A percentile compares a stretch with the other conserved stretches of the same genome.
Evolutionary conservation across 257 asterid genomes (phyloP).

Genomic region (Capsicum chinense): DNA sequence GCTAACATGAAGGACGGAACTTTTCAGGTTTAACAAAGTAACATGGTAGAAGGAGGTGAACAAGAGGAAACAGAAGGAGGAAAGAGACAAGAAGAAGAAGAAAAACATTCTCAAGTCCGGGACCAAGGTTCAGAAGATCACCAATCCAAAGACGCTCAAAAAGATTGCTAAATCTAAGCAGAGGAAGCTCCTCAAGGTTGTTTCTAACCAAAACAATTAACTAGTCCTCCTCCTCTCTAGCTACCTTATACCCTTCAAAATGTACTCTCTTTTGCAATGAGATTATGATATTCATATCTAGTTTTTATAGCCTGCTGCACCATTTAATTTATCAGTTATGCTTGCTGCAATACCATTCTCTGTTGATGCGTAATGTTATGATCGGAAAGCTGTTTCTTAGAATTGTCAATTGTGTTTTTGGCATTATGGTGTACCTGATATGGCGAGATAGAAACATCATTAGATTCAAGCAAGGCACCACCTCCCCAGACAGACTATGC

Average conservation of each 20-base stretch:
- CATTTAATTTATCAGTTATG: too few species aligned
- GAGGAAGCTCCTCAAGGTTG: conserved; percentile 70
- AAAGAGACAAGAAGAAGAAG: conserved; percentile 77
- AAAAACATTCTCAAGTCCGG: conserved; percentile 73
- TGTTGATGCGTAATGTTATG: neutral
- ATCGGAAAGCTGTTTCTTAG: neutral
- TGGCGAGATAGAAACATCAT: too few species aligned
- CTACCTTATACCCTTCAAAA: neutral
- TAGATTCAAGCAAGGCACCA: too few species aligned
- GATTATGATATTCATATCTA: too few species aligned
- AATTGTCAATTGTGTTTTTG: too few species aligned
- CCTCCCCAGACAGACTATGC: too few species aligned
- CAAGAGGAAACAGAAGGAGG: conserved; percentile 72
- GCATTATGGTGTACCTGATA: too few species aligned
- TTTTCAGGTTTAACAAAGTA: conserved; percentile 16
- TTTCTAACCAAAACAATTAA: conserved; percentile 48
- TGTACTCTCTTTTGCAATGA: neutral
- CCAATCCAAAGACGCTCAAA: conserved; percentile 79
- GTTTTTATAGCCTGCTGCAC: too few species aligned
- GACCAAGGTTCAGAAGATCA: conserved; percentile 75
- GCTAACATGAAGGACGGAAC: neutral
- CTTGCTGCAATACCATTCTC: neutral
- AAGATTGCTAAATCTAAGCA: conserved; percentile 84
- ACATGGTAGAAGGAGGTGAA: conserved; percentile 48
- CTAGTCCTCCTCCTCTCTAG: neutral